phyloP scores from a whole-genome alignment of 129 eudicot species.

The Helianthus tuberosus region DNA sequence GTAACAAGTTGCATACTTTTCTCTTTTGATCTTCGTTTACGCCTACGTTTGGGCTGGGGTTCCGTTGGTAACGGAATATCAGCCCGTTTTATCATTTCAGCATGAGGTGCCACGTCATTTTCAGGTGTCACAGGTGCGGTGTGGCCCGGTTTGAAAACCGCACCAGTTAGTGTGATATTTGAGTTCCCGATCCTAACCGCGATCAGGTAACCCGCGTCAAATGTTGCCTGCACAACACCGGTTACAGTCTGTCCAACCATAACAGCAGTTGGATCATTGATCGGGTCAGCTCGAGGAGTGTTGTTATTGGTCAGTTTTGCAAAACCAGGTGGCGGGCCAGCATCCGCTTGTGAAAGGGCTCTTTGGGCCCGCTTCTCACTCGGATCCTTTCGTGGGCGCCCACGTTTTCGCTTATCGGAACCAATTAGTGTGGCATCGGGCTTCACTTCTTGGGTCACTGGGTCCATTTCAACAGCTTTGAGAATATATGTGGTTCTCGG shows the following conservation, averaged over 20 bases:
- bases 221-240: slow-evolving; percentile 82
- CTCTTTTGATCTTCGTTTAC: slow-evolving; percentile 43
- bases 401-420: slow-evolving; percentile 71
- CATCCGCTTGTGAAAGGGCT: slow-evolving; percentile 37
- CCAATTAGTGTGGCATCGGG: slow-evolving; percentile 34
- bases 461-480: slow-evolving; percentile 49
- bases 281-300: slow-evolving; percentile 35
- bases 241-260: slow-evolving; percentile 76
- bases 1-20: slow-evolving; percentile 42
- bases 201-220: slow-evolving; percentile 85
- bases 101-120: slow-evolving; percentile 86
- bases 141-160: slow-evolving; percentile 92
- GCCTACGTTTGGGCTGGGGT: slow-evolving; percentile 37
- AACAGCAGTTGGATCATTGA: slow-evolving; percentile 40
- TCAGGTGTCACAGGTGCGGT: slow-evolving; percentile 76
- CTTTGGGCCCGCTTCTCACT: slow-evolving; percentile 42
- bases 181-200: slow-evolving; percentile 83
- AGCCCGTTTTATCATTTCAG: slow-evolving; percentile 66
- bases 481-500: slow-evolving; percentile 9
- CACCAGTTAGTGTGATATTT: slow-evolving; percentile 65
- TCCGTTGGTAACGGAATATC: slow-evolving; percentile 48
- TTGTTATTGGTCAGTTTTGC: slow-evolving; percentile 24
- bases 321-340: slow-evolving; percentile 55
- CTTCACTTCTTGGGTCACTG: slow-evolving; percentile 41
- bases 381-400: slow-evolving; percentile 88